A percentile compares a stretch with the other conserved stretches of the same genome.
phyloP scores from a whole-genome alignment of 2,329 filamentous ascomycete species.

The Clarireedia sp. region DNA sequence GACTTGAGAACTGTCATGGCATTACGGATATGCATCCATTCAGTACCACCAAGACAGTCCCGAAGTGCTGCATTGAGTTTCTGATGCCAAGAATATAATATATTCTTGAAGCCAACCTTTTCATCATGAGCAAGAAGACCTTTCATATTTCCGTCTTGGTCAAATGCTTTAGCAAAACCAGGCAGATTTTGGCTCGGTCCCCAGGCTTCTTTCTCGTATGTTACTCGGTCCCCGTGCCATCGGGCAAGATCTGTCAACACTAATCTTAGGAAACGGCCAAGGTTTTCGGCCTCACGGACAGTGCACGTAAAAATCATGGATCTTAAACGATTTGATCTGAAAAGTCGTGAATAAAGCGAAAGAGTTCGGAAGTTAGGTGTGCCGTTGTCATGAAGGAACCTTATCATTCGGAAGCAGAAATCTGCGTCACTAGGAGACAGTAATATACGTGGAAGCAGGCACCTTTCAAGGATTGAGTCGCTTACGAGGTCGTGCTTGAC shows the following conservation, averaged over 20 bases:
- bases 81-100: slow-evolving; percentile 87
- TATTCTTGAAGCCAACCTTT: slow-evolving; percentile 73
- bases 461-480: slow-evolving; percentile 76
- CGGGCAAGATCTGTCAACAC: slow-evolving; percentile 68
- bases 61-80: slow-evolving; percentile 73
- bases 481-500: slow-evolving; percentile 60
- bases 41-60: slow-evolving; percentile 68
- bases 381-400: slow-evolving; percentile 76
- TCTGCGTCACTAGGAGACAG: slow-evolving; percentile 82
- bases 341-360: slow-evolving; percentile 74
- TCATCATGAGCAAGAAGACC: slow-evolving; percentile 74
- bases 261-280: slow-evolving; percentile 85
- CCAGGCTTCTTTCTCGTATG: slow-evolving; percentile 78
- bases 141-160: slow-evolving; percentile 61
- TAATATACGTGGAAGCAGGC: slow-evolving; percentile 79
- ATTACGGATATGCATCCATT: slow-evolving; percentile 98
- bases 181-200: slow-evolving; percentile 57
- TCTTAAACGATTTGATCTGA: slow-evolving; percentile 72
- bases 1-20: slow-evolving; percentile 83
- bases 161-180: slow-evolving; percentile 71
- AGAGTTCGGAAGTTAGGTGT: slow-evolving; percentile 82
- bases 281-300: slow-evolving; percentile 80
- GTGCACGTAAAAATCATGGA: slow-evolving; percentile 84
- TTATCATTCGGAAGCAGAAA: slow-evolving; percentile 79
- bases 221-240: slow-evolving; percentile 73